A percentile compares a stretch with the other conserved stretches of the same genome.
Conservation (phyloP, 805 yeast species). For the Sungouiozyma intestinalis region DNA sequence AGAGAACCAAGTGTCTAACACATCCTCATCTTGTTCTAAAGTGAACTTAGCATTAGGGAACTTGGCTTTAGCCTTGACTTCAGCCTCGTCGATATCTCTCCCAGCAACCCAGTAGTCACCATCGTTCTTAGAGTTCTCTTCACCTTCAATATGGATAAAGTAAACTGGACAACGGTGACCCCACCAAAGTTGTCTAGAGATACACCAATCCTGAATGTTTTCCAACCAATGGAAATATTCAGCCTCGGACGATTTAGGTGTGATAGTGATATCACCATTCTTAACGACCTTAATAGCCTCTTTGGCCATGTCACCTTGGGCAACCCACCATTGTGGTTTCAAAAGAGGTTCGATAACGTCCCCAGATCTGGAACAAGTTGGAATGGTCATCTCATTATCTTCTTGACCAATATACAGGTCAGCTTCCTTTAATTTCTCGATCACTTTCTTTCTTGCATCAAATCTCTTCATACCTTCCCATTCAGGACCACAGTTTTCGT, state of each 20-base stretch:
- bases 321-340: constrained; percentile 99
- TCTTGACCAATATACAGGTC: constrained; percentile 75
- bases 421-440: constrained; percentile 63
- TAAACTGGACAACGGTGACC: constrained; percentile 98
- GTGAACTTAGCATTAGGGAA: constrained; percentile 63
- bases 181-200: constrained; percentile 90
- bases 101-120: constrained; percentile 88
- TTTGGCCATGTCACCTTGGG: constrained; percentile 79
- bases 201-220: constrained; percentile 98
- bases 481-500: constrained; percentile 80
- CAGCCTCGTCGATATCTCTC: constrained; percentile 72
- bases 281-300: constrained; percentile 80
- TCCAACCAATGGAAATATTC: constrained; percentile 95
- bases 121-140: constrained; percentile 47
- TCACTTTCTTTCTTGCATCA: constrained; percentile 80
- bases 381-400: constrained; percentile 94
- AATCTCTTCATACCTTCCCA: constrained; percentile 88
- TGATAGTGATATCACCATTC: constrained; percentile 67
- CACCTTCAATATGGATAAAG: constrained; percentile 71
- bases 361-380: constrained; percentile 91
- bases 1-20: constrained; percentile 97
- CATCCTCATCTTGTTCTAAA: constrained; percentile 94
- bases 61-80: constrained; percentile 61
- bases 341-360: constrained; percentile 92
- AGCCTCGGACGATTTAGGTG: constrained; percentile 82